Base-by-base conservation (phyloP, 1,284 basidiomycete species). In the Entoloma clypeatum region DNA sequence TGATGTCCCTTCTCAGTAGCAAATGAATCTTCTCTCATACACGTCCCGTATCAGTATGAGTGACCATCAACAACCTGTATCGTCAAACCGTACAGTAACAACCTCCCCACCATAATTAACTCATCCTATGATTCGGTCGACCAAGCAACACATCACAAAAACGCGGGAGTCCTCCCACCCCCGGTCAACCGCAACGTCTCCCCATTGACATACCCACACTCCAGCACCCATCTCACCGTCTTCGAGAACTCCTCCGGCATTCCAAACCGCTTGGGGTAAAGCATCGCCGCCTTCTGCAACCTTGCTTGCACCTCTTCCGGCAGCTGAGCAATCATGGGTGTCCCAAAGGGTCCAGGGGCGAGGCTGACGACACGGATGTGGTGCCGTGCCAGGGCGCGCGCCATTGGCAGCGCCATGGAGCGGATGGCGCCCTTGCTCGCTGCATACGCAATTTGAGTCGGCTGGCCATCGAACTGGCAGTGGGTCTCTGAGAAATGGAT, bases 191-290 rank as follows among this genome's bases (percentile, higher is more conserved):
- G 60, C 16, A 77, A 60, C 3, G 69, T 72, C 57, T 78, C 75
- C n/a, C 75, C 76, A 53, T 79, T 79, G 25, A 77, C 67, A 59
- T 74, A 78, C 5, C 66, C 58, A 49, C 69, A 71, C 43, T 75
- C 72, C 36, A 77, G 45, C 28, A 72, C 64, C 70, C 72, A 78
- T 29, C 66, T 61, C 9, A 75, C 67, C 1, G 75, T 76, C 50
- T 68, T 64, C 6, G 73, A 71, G 49, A 78, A 77, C 53, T 78
- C 76, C 10, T 56, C 50, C 0, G 71, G 64, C 21, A 64, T 56
- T 2, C 74, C 74, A 47, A 74, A 72, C 6, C 74, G 57, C 32
- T 56, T 60, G 1, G 74, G 74, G 43, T 69, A 75, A 4, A 69
- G 56, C 36, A 71, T 57, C 5, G 63, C 64, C 24, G 67, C 63